Conservation (phyloP, 495 filamentous ascomycete genomes). For the Xylaria cubensis region DNA sequence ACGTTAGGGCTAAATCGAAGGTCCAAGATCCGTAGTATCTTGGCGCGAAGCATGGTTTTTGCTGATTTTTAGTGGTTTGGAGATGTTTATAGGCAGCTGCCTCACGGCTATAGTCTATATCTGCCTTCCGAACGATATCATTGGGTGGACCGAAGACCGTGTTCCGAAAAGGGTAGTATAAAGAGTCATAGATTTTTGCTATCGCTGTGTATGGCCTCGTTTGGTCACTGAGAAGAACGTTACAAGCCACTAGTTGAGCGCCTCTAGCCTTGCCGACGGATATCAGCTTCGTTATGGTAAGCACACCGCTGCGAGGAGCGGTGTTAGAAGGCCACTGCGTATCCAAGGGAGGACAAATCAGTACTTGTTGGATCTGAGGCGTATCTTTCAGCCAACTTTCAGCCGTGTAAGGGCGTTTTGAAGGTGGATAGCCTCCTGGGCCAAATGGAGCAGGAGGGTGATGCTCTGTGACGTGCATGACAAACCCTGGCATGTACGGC, state of each 20-base stretch:
- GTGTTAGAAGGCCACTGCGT: neutral
- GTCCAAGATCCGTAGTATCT: slow-evolving; percentile 28
- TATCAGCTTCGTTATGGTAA: neutral
- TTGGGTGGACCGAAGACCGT: too few relatives aligned
- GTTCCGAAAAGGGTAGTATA: slow-evolving; percentile 26
- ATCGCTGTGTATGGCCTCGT: neutral
- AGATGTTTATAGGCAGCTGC: slow-evolving; percentile 26
- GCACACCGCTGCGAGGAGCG: neutral
- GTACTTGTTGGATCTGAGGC: neutral
- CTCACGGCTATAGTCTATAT: slow-evolving; percentile 29
- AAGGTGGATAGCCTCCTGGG: neutral
- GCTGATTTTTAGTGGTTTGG: neutral
- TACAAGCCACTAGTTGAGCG: slow-evolving; percentile 1
- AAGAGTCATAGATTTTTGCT: slow-evolving; percentile 33
- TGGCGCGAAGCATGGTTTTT: slow-evolving; percentile 24
- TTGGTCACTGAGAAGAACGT: neutral
- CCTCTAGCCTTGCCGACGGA: neutral
- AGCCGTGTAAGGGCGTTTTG: neutral
- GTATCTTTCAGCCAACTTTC: too few relatives aligned
- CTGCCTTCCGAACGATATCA: slow-evolving; percentile 8
- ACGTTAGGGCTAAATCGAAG: slow-evolving; percentile 14
- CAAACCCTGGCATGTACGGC: neutral
- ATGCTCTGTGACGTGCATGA: neutral
- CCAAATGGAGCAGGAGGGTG: slow-evolving; percentile 5
- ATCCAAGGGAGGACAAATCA: neutral